Base-by-base conservation (phyloP, 148 eudicot species). In the Fallopia convolvulus region DNA sequence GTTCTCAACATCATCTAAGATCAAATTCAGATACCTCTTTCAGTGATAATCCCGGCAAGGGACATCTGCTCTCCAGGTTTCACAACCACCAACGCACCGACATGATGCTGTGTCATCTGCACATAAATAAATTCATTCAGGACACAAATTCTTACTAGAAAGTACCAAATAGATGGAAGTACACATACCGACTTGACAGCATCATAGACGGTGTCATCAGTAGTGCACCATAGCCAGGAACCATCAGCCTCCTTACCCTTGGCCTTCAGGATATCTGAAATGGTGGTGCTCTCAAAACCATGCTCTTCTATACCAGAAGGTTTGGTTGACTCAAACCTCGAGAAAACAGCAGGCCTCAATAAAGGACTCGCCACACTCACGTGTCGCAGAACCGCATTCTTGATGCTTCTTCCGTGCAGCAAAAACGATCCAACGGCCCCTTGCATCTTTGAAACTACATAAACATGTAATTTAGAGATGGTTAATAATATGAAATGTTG, bases 41-140 rank as follows among this genome's bases (percentile, higher is more conserved):
- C 99, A 21, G 99, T 91, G 79, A 96, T 91, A 77, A 96, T 96
- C 73, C 99, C 99, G 79, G 99, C 97, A 84, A 96, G 52, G 20
- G 98, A 85, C 39, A 83, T 86, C 74, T 90, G 83, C 83, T 87
- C 95, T 76, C 92, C 99, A 48, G 97, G 98, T 83, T 89, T 93
- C 81, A 96, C 94, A 50, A 96, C 99, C 75, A 96, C 91, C 88
- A 96, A 82, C 44, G 99, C 99, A 74, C 99, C 99, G 53, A 96
- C 98, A 86, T 96, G 91, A 90, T 96, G 91, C 60, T 91, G 94
- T 10, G 99, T 96, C 99, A 96, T 96, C 99, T 96, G 81, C 86
- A 75, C 9, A 26, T 20, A 52, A 70, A 41, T 32, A 18, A 5
- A 17, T 9, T 48, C 55, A 55, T 68, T 66, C 10, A 68, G 72